phyloP scores from a whole-genome alignment of 2,329 filamentous ascomycete species.

The Clonostachys byssicola region DNA sequence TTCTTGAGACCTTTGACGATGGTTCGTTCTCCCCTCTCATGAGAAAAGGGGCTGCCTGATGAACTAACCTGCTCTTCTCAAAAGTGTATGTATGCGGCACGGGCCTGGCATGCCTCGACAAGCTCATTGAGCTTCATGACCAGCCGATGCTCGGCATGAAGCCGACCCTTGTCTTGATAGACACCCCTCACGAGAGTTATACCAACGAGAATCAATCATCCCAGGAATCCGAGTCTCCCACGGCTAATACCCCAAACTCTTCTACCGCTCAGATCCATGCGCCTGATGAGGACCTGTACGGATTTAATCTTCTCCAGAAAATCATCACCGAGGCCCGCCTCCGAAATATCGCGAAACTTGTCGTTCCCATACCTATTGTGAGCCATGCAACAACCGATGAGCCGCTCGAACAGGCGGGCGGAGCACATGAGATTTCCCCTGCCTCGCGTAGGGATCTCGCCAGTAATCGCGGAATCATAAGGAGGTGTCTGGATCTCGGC shows the following conservation, averaged over 20 bases:
- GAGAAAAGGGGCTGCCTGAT: neutral
- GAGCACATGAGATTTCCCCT: constrained; percentile 26
- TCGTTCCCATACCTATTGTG: constrained; percentile 53
- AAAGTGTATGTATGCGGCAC: constrained; percentile 51
- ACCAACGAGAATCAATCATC: constrained; percentile 1
- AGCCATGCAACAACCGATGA: constrained; percentile 28
- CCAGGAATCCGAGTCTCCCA: constrained; percentile 7
- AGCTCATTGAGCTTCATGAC: constrained; percentile 48
- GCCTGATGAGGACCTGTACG: constrained; percentile 47
- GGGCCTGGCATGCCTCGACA: constrained; percentile 48
- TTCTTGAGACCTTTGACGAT: constrained; percentile 50
- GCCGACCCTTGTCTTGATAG: constrained; percentile 54
- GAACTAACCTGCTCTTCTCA: neutral
- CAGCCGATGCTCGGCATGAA: constrained; percentile 44
- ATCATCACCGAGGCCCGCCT: constrained; percentile 55
- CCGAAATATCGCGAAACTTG: constrained; percentile 49
- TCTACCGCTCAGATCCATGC: constrained; percentile 32
- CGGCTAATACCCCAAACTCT: constrained; percentile 1
- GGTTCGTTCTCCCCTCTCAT: constrained; percentile 27
- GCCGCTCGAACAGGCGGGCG: constrained; percentile 20
- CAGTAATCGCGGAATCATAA: constrained; percentile 41
- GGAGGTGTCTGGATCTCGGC: constrained; percentile 77
- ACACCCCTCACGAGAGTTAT: constrained; percentile 43
- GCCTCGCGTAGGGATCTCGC: constrained; percentile 17
- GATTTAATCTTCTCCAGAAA: constrained; percentile 48